These are phyloP conservation scores for Yamadazyma epiphylla DNA, from an alignment of 1,139 yeast genomes.

Conservation along the genomic window DNA sequence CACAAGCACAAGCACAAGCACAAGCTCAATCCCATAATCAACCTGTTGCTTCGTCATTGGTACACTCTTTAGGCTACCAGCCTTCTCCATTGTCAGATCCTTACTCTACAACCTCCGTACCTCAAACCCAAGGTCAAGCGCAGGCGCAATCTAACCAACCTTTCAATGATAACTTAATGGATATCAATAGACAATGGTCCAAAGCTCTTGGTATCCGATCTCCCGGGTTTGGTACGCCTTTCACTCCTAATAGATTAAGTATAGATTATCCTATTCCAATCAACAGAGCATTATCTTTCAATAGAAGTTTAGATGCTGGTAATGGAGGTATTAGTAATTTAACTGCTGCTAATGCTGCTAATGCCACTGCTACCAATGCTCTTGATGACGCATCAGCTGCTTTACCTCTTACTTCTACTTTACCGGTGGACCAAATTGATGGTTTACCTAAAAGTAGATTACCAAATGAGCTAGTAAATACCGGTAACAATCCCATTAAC, in stretches of 20 bases:
- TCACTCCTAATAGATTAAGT: conserved; percentile 9
- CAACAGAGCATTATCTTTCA: conserved; percentile 12
- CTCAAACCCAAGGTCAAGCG: no score
- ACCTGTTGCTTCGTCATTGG: no score
- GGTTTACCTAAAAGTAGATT: background rate
- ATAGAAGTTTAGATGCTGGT: conserved; percentile 8
- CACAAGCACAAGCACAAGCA: no score
- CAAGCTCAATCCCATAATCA: no score
- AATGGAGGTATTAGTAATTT: conserved; percentile 10
- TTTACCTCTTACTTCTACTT: no score
- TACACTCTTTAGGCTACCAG: no score
- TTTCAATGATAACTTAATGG: conserved; percentile 8
- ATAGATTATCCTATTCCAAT: conserved; percentile 14
- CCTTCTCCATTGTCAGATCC: no score
- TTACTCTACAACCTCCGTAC: no score
- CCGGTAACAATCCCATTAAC: background rate
- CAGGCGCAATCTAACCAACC: background rate
- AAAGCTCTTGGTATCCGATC: conserved; percentile 14
- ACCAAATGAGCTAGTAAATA: no score
- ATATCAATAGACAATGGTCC: conserved; percentile 15
- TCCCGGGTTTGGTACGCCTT: conserved; percentile 13
- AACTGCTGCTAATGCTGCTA: conserved; percentile 1
- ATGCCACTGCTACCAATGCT: background rate
- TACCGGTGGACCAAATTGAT: no score
- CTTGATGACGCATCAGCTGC: background rate